Evolutionary conservation across 768 basidiomycete species (phyloP).

Genomic region (Tephrocybe sp.): DNA sequence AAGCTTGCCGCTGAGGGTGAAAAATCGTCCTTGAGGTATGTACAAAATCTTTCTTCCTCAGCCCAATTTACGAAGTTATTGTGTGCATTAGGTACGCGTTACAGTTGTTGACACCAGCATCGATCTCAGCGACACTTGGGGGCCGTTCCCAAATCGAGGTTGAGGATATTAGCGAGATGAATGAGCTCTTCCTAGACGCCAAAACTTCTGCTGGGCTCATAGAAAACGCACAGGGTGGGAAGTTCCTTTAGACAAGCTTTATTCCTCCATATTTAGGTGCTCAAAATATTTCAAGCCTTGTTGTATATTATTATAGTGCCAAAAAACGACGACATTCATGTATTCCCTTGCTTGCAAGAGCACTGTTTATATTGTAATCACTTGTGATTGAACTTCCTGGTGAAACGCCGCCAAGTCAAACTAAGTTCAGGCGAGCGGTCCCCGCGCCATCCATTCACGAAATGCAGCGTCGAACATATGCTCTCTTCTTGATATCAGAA

Average conservation of each 20-base stretch:
- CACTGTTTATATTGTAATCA: too few relatives aligned
- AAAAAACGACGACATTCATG: too few relatives aligned
- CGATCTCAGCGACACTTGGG: slow-evolving; percentile 75
- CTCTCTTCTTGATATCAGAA: too few relatives aligned
- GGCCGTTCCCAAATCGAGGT: slow-evolving; percentile 80
- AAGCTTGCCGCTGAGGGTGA: slow-evolving; percentile 80
- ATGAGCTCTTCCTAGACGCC: slow-evolving; percentile 92
- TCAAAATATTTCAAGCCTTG: too few relatives aligned
- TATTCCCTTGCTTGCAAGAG: too few relatives aligned
- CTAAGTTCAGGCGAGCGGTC: too few relatives aligned
- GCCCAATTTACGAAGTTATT: background rate
- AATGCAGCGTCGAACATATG: too few relatives aligned
- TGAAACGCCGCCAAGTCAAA: too few relatives aligned
- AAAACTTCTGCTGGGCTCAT: slow-evolving; percentile 71
- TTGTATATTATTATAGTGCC: too few relatives aligned
- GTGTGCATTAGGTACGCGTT: slow-evolving; percentile 68
- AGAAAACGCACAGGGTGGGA: slow-evolving; percentile 32
- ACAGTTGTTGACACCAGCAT: slow-evolving; percentile 87
- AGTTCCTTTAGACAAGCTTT: slow-evolving; percentile 13
- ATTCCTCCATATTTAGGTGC: background rate
- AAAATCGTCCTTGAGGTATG: slow-evolving; percentile 72
- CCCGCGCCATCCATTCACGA: too few relatives aligned
- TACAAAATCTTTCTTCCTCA: background rate
- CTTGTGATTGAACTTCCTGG: too few relatives aligned
- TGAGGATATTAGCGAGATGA: slow-evolving; percentile 93